These are phyloP conservation scores for Cyberlindnera suaveolens DNA, from an alignment of 805 yeast species.

Conservation along the genomic window DNA sequence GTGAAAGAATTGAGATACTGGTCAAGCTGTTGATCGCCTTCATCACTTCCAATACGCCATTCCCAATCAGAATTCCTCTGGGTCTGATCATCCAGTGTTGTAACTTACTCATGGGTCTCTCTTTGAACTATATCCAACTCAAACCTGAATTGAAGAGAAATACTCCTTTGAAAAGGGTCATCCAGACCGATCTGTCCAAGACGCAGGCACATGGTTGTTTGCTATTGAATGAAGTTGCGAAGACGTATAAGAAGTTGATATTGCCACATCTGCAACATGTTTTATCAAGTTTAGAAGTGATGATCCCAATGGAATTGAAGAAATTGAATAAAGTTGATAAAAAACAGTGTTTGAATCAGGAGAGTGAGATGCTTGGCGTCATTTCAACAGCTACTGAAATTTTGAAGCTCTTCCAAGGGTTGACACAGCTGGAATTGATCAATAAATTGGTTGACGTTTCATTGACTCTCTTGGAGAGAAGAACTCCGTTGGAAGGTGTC, in stretches of 20 bases:
- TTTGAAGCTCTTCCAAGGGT: conserved; percentile 30
- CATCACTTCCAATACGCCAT: conserved; percentile 46
- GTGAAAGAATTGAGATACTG: conserved; percentile 44
- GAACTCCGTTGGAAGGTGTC: conserved; percentile 25
- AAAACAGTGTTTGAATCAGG: conserved; percentile 26
- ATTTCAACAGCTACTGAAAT: conserved; percentile 24
- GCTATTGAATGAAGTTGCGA: conserved; percentile 29
- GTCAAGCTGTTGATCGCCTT: conserved; percentile 39
- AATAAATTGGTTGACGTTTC: conserved; percentile 56
- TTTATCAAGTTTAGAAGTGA: conserved; percentile 48
- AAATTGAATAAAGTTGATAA: conserved; percentile 36
- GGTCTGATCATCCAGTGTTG: conserved; percentile 47
- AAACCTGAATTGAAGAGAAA: conserved; percentile 54
- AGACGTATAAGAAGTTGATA: conserved; percentile 27
- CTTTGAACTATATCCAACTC: conserved; percentile 47
- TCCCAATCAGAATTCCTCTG: conserved; percentile 54
- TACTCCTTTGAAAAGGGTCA: conserved; percentile 36
- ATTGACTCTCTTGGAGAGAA: conserved; percentile 32
- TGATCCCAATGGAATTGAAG: conserved; percentile 44
- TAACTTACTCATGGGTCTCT: conserved; percentile 51
- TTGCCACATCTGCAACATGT: conserved; percentile 46
- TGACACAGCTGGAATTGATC: conserved; percentile 45
- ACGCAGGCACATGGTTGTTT: conserved; percentile 41
- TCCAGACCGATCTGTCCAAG: conserved; percentile 37
- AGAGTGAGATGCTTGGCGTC: conserved; percentile 28